Conservation (phyloP, 176 grass and related monocot genomes). For the Lolium rigidum region DNA sequence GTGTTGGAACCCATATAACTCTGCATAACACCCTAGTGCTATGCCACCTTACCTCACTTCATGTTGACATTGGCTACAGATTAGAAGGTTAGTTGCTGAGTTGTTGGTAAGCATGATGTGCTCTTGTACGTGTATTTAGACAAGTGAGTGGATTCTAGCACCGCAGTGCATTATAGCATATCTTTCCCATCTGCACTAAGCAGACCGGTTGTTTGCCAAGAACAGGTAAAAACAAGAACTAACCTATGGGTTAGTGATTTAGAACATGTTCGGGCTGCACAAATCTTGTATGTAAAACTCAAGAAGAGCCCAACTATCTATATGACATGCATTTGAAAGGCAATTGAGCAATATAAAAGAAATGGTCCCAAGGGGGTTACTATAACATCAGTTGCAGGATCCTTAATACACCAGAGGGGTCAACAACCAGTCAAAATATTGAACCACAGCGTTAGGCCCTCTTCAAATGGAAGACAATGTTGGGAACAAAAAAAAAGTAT, state of each 20-base stretch:
- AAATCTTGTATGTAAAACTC: background rate
- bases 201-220: background rate
- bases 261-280: background rate
- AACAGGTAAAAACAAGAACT: background rate
- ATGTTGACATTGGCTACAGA: background rate
- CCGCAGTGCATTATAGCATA: background rate
- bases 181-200: constrained; percentile 1
- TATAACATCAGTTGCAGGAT: background rate
- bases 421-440: background rate
- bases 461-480: background rate
- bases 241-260: constrained; percentile 8
- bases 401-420: background rate
- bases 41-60: background rate
- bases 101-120: background rate
- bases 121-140: background rate
- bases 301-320: background rate
- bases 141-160: constrained; percentile 4
- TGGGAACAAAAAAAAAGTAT: background rate
- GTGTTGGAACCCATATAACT: background rate
- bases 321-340: constrained; percentile 15
- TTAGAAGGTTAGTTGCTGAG: background rate
- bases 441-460: background rate
- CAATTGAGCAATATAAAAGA: background rate
- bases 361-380: background rate
- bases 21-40: background rate